Percentiles rank a stretch among this genome's conserved stretches.
Conservation (phyloP, 441 rosid species). For the Pelargonium cotyledonis region DNA sequence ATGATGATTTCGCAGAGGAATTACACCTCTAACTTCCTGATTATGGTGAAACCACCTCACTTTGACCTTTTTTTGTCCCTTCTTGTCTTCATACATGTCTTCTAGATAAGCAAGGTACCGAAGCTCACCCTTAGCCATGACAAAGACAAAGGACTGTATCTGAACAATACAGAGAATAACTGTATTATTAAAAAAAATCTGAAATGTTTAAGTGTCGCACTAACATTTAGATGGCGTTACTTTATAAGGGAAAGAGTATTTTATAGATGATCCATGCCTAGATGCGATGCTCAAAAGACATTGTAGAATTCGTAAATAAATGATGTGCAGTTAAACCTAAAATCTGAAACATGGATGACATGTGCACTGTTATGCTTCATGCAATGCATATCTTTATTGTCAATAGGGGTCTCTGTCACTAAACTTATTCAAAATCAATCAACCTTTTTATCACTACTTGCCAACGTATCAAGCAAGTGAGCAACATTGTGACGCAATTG, state of each 20-base stretch:
- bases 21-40: slow-evolving; percentile 75
- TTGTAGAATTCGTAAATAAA: too few relatives aligned
- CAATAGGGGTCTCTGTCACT: neutral
- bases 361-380: neutral
- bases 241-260: neutral
- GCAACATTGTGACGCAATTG: too few relatives aligned
- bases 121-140: slow-evolving; percentile 80
- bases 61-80: slow-evolving; percentile 86
- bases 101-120: slow-evolving; percentile 84
- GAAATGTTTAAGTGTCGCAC: slow-evolving; percentile 1
- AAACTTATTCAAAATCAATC: neutral
- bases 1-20: slow-evolving; percentile 63
- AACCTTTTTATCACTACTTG: neutral
- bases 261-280: neutral
- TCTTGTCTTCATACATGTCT: slow-evolving; percentile 96
- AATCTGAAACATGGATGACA: neutral
- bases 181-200: slow-evolving; percentile 8
- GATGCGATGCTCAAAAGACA: neutral
- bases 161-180: slow-evolving; percentile 28
- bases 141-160: slow-evolving; percentile 92
- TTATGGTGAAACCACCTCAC: slow-evolving; percentile 96
- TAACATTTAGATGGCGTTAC: neutral
- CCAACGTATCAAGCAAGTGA: neutral
- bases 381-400: neutral
- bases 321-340: neutral